Base-by-base conservation (phyloP, 1,139 yeast genomes). In the Zygosaccharomyces pseudobailii region DNA sequence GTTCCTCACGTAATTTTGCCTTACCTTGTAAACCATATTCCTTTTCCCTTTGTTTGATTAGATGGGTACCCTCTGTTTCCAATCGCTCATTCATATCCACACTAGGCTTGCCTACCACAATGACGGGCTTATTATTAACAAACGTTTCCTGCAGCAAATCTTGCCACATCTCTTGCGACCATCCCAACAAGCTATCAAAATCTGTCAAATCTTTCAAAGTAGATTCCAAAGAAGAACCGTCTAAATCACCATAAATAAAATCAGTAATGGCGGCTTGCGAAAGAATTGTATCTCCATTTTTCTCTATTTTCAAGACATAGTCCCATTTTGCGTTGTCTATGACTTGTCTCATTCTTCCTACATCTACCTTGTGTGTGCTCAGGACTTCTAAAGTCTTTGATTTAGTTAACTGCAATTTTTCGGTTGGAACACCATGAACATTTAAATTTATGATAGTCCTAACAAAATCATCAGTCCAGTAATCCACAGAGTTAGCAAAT, bases 61-160 rank as follows among this genome's bases (percentile, higher is more conserved):
- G 61, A 28, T 73, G 66, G 51, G 78, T 76, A 47, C 79, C 79
- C 17, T 78, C 80, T 7, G 60, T 56, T 51, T 83, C 83, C 45
- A 77, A 63, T 4, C 65, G 51, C 46, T 76, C 75, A 61, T 87
- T 85, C 45, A 87, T 67, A 22, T 67, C 65, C 6, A 79, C 71
- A 3, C 96, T 87, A 13, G 99, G 97, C 53, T 70, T 76, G 2
- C 88, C 89, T 45, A 87, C 63, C 3, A 90, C 74, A n/a, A 87
- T 69, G 4, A 82, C 87, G n/a, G 85, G 77, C n/a, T 80, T 73
- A 55, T 82, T 84, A 5, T 80, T 74, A 10, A 87, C 72, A 40
- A 87, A 75, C 57, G 80, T 77, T 42, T 71, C 67, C 34, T 71
- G 64, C 42, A 83, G 72, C 43, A 85, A 66, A 0, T 67, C 66